Evolutionary conservation across 495 filamentous ascomycete genomes (phyloP).

Genomic region (Aspergillus kassunensis): DNA sequence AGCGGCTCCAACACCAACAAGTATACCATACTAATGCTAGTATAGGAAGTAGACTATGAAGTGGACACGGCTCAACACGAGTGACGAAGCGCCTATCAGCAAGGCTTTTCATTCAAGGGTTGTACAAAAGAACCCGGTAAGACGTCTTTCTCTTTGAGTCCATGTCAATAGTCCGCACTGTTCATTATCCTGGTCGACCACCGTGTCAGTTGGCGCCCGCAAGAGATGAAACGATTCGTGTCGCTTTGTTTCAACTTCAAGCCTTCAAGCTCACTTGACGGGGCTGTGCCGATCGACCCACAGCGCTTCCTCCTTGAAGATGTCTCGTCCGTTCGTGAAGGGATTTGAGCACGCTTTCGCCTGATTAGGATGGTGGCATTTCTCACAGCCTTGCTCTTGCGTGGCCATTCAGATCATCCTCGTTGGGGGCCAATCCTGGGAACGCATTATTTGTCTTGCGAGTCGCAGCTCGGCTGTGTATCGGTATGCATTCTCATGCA

Average conservation of each 20-base stretch:
- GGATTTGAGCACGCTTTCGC: neutral
- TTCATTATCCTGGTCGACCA: neutral
- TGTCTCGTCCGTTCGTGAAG: neutral
- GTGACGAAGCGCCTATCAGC: neutral
- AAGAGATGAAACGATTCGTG: conserved; percentile 1
- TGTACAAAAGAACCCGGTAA: neutral
- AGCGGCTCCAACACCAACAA: conserved; percentile 7
- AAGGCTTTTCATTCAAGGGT: neutral
- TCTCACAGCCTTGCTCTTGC: conserved; percentile 10
- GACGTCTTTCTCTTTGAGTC: neutral
- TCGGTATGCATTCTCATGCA: no score
- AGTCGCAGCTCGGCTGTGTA: no score
- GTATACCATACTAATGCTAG: conserved; percentile 3
- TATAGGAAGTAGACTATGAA: no score
- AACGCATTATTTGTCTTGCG: neutral
- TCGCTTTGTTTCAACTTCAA: conserved; percentile 11
- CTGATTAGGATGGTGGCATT: neutral
- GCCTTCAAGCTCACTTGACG: no score
- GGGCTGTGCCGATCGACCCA: neutral
- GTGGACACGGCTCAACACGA: conserved; percentile 6
- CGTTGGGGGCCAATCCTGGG: conserved; percentile 2
- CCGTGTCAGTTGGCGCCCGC: conserved; percentile 7
- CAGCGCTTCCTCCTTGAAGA: neutral
- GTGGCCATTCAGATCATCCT: conserved; percentile 4
- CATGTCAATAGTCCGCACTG: neutral